These are phyloP conservation scores for Talaromyces rugulosus DNA, from an alignment of 2,329 filamentous ascomycete genomes.

Conservation along the genomic window DNA sequence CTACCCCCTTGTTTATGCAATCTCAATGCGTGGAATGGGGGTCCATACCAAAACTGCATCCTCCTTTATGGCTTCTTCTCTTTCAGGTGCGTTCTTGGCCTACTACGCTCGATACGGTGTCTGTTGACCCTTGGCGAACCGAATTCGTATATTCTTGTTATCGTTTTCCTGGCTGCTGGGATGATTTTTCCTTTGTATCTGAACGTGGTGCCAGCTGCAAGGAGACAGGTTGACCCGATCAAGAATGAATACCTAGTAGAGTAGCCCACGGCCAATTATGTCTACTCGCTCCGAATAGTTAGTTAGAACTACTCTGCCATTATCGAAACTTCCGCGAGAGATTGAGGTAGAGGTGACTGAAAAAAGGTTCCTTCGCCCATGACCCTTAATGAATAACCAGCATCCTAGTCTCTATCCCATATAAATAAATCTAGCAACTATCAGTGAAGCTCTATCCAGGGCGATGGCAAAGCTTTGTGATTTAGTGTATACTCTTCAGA, in stretches of 20 bases:
- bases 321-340: too few relatives aligned
- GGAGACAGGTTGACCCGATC: slow-evolving; percentile 49
- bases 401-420: too few relatives aligned
- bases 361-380: too few relatives aligned
- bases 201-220: slow-evolving; percentile 44
- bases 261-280: background rate
- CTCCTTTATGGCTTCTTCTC: slow-evolving; percentile 50
- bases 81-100: slow-evolving; percentile 42
- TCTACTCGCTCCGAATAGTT: too few relatives aligned
- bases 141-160: slow-evolving; percentile 23
- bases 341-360: too few relatives aligned
- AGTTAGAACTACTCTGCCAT: too few relatives aligned
- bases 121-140: background rate
- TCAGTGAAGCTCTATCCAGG: too few relatives aligned
- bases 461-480: too few relatives aligned
- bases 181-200: slow-evolving; percentile 52
- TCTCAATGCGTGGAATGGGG: slow-evolving; percentile 55
- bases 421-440: too few relatives aligned
- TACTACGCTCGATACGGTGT: background rate
- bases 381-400: too few relatives aligned
- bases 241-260: slow-evolving; percentile 25
- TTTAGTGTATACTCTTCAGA: too few relatives aligned
- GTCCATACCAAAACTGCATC: slow-evolving; percentile 55
- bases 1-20: slow-evolving; percentile 57
- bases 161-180: slow-evolving; percentile 49